These are phyloP conservation scores for Thielaviopsis punctulata DNA, from an alignment of 2,329 filamentous ascomycete species.

Conservation along the genomic window DNA sequence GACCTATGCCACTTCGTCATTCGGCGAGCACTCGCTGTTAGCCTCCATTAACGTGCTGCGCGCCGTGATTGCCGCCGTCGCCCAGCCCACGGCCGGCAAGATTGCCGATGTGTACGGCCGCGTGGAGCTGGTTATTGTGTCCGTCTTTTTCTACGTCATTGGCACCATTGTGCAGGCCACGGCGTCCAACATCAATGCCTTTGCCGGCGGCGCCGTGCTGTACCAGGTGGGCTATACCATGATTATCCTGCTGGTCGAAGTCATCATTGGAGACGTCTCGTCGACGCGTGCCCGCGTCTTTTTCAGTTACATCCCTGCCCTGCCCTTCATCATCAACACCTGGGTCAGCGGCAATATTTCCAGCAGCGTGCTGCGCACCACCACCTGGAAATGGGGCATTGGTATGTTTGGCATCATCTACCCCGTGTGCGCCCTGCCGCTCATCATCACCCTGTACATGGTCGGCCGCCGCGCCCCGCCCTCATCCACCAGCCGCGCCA, in stretches of 20 bases:
- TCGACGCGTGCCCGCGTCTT: conserved; percentile 44
- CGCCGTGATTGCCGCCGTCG: conserved; percentile 40
- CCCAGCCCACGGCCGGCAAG: conserved; percentile 38
- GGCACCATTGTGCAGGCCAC: conserved; percentile 40
- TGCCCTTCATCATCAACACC: conserved; percentile 45
- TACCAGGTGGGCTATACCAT: conserved; percentile 49
- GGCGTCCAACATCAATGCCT: conserved; percentile 29
- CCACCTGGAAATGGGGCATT: conserved; percentile 43
- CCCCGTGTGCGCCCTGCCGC: conserved; percentile 36
- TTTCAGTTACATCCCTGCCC: conserved; percentile 44
- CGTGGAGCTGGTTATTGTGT: conserved; percentile 36
- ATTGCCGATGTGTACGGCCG: conserved; percentile 47
- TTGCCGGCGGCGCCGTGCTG: conserved; percentile 39
- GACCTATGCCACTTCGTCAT: conserved; percentile 34
- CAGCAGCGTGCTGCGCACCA: conserved; percentile 26
- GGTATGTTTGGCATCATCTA: conserved; percentile 50
- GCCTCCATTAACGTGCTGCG: conserved; percentile 40
- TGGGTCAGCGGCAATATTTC: conserved; percentile 45
- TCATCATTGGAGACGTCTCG: conserved; percentile 46
- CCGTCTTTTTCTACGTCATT: conserved; percentile 41
- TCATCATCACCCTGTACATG: conserved; percentile 33
- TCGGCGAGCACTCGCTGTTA: conserved; percentile 34
- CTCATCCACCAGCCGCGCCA: conserved; percentile 26
- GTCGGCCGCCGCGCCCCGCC: conserved; percentile 35
- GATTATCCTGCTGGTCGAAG: conserved; percentile 42